phyloP scores from a whole-genome alignment of 2,329 filamentous ascomycete genomes.

The Neoscytalidium dimidiatum region DNA sequence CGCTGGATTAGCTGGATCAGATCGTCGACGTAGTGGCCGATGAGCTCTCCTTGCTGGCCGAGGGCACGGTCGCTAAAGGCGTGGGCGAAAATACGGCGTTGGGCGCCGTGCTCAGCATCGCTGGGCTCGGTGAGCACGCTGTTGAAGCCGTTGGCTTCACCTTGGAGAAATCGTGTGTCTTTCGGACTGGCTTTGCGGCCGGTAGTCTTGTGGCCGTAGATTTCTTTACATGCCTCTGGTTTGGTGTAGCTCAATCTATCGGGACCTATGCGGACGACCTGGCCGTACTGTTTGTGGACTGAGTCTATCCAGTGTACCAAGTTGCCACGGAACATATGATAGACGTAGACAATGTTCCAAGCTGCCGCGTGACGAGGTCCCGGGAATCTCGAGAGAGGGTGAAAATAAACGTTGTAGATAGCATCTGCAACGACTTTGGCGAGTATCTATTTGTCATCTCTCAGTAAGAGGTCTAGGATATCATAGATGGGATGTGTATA shows the following conservation, averaged over 20 bases:
- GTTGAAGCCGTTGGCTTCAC: not conserved
- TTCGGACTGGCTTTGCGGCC: not conserved
- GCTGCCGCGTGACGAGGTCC: not conserved
- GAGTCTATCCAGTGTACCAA: not conserved
- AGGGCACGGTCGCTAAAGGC: slow-evolving; percentile 34
- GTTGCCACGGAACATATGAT: not conserved
- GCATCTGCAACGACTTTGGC: not conserved
- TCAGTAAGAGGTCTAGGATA: not conserved
- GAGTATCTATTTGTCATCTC: not conserved
- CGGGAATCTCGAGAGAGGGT: not conserved
- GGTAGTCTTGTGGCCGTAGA: slow-evolving; percentile 20
- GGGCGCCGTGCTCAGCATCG: slow-evolving; percentile 21
- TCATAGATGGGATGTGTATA: not conserved
- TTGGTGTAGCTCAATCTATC: slow-evolving; percentile 46
- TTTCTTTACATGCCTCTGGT: slow-evolving; percentile 30
- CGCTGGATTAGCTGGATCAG: slow-evolving; percentile 34
- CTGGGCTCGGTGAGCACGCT: slow-evolving; percentile 22
- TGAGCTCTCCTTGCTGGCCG: slow-evolving; percentile 30
- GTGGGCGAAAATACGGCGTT: slow-evolving; percentile 25
- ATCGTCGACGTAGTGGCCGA: slow-evolving; percentile 36
- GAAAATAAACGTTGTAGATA: not conserved
- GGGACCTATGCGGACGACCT: slow-evolving; percentile 44
- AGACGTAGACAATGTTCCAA: not conserved
- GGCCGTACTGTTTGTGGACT: slow-evolving; percentile 36
- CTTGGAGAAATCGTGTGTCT: not conserved